Percentiles rank a stretch among this genome's conserved stretches.
These are phyloP conservation scores for Auricularia auricula-judae DNA, from an alignment of 768 basidiomycete genomes.

Conservation along the genomic window DNA sequence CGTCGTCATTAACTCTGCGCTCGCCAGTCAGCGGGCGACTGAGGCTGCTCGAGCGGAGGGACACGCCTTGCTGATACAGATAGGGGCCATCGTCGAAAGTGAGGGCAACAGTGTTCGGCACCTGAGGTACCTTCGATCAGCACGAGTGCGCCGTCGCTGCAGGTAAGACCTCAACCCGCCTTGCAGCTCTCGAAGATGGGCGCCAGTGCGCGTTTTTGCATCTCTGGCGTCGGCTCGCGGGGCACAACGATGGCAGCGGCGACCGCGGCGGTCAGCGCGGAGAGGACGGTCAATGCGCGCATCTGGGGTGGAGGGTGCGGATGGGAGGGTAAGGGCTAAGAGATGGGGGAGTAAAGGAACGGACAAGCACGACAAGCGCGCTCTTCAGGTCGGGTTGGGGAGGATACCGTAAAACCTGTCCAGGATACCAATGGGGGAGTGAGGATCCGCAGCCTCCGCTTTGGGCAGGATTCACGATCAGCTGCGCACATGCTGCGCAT, in stretches of 20 bases:
- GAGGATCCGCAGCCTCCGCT: no score
- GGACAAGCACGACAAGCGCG: no score
- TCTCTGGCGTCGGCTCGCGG: not conserved
- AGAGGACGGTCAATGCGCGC: no score
- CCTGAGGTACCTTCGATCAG: not conserved
- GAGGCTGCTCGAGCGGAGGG: not conserved
- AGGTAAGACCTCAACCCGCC: not conserved
- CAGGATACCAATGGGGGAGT: no score
- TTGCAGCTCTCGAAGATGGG: not conserved
- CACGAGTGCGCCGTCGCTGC: not conserved
- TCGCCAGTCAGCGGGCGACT: not conserved
- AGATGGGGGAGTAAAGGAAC: no score
- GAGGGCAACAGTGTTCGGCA: conserved; percentile 8
- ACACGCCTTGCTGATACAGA: conserved; percentile 9
- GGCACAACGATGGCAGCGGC: not conserved
- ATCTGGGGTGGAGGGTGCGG: no score
- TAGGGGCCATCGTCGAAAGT: conserved; percentile 19
- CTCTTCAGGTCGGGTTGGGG: no score
- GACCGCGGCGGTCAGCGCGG: not conserved
- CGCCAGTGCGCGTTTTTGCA: not conserved
- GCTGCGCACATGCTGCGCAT: no score
- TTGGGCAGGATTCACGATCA: no score
- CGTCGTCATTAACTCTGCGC: conserved; percentile 3
- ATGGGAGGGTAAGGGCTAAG: no score
- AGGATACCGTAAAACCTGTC: no score